Evolutionary conservation across 2,329 filamentous ascomycete species (phyloP).

Genomic region (Stachybotrys elegans): DNA sequence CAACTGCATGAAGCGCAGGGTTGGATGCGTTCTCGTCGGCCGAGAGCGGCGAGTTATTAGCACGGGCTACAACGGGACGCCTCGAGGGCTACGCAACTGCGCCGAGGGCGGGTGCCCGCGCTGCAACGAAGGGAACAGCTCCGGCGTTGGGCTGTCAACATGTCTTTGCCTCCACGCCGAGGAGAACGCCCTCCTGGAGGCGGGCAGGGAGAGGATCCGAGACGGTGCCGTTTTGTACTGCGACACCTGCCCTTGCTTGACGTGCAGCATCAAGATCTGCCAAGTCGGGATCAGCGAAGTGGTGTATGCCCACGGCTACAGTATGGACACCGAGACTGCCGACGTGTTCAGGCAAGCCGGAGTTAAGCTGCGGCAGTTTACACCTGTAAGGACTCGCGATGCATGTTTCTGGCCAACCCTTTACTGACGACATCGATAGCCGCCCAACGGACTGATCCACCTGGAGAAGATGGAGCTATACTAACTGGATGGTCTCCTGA

Average conservation of each 20-base stretch:
- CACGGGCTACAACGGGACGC: constrained; percentile 98
- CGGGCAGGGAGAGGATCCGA: constrained; percentile 82
- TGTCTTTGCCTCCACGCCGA: constrained; percentile 97
- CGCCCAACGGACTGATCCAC: constrained; percentile 59
- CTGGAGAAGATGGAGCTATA: constrained; percentile 48
- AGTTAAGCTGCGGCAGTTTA: constrained; percentile 81
- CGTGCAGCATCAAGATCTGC: constrained; percentile 97
- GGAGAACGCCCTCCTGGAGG: constrained; percentile 93
- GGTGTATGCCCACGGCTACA: constrained; percentile 89
- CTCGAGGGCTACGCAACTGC: constrained; percentile 82
- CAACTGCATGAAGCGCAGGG: constrained; percentile 97
- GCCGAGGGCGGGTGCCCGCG: constrained; percentile 84
- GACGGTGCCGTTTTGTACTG: constrained; percentile 84
- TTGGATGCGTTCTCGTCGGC: constrained; percentile 85
- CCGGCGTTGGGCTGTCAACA: constrained; percentile 71
- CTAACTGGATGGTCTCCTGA: too few relatives aligned
- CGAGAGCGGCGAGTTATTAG: constrained; percentile 81
- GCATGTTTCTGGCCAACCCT: constrained; percentile 14
- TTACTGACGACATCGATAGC: constrained; percentile 31
- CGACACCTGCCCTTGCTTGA: constrained; percentile 94
- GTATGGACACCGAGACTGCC: constrained; percentile 85
- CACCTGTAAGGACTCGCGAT: constrained; percentile 56
- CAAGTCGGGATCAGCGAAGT: constrained; percentile 96
- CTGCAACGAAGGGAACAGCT: constrained; percentile 71
- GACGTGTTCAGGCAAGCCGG: constrained; percentile 79